Conservation (phyloP, 2,329 filamentous ascomycete species). For the Dryadomyces sulphureus region DNA sequence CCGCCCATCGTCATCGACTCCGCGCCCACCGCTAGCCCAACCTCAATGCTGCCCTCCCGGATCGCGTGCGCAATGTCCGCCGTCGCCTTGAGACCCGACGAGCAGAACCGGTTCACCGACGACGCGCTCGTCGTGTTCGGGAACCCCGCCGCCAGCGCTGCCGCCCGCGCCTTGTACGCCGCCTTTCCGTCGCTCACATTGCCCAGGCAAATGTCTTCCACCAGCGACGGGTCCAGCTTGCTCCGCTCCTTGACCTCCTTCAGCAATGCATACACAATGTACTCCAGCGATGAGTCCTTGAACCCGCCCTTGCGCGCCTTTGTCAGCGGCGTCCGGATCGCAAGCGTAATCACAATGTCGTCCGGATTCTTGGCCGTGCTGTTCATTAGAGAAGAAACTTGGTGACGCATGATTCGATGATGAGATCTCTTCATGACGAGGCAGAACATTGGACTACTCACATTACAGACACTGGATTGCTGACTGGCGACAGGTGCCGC, state of each 20-base stretch:
- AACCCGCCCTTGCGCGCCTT: conserved; percentile 87
- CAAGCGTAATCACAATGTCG: conserved; percentile 91
- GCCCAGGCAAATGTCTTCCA: conserved; percentile 84
- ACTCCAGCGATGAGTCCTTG: conserved; percentile 87
- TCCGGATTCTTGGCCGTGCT: conserved; percentile 89
- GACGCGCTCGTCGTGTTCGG: conserved; percentile 76
- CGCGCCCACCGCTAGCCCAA: conserved; percentile 77
- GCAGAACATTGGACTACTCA: too few relatives aligned
- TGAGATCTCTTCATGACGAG: too few relatives aligned
- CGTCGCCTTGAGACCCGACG: conserved; percentile 85
- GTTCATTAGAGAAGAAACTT: too few relatives aligned
- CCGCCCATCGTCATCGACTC: conserved; percentile 73
- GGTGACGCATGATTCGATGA: too few relatives aligned
- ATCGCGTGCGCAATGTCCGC: conserved; percentile 93
- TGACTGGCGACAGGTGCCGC: conserved; percentile 66
- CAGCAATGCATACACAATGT: conserved; percentile 67
- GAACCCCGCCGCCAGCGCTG: conserved; percentile 80
- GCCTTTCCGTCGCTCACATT: conserved; percentile 74
- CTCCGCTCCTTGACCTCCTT: conserved; percentile 60
- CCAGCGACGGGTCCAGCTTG: conserved; percentile 62
- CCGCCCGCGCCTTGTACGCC: conserved; percentile 80
- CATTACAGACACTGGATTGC: conserved; percentile 56
- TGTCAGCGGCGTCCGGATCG: conserved; percentile 73
- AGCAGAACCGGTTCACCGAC: conserved; percentile 91
- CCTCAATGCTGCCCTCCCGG: conserved; percentile 60